Conservation (phyloP, 2,329 filamentous ascomycete genomes). For the Blastomyces parvus region DNA sequence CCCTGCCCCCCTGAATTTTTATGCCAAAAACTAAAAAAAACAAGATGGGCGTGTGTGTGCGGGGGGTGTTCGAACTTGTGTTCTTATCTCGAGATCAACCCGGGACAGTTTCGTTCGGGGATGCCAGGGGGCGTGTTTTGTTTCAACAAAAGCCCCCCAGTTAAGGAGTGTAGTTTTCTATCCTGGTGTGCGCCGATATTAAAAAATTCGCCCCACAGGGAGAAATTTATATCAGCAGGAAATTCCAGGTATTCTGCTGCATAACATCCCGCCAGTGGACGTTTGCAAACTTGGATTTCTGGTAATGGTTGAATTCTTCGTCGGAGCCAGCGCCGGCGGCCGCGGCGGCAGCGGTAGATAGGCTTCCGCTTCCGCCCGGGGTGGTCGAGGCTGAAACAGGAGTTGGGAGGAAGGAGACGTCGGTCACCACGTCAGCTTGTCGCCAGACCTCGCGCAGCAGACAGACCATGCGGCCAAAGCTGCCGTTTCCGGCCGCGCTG, state of each 20-base stretch:
- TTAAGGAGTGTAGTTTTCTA: neutral
- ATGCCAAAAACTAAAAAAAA: too few relatives aligned
- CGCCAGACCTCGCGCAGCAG: constrained; percentile 76
- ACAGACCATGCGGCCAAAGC: constrained; percentile 71
- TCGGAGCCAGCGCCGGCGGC: neutral
- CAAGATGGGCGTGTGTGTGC: too few relatives aligned
- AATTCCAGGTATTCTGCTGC: constrained; percentile 82
- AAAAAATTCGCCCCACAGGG: neutral
- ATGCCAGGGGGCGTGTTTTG: neutral
- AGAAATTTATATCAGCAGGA: constrained; percentile 62
- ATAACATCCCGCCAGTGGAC: constrained; percentile 92
- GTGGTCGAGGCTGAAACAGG: constrained; percentile 6
- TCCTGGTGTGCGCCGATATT: too few relatives aligned
- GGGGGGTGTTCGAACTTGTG: too few relatives aligned
- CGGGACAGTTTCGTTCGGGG: neutral
- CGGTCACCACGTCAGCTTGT: constrained; percentile 48
- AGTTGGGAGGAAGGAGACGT: constrained; percentile 6
- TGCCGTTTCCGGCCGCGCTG: constrained; percentile 68
- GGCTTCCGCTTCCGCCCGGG: constrained; percentile 1
- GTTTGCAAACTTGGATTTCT: constrained; percentile 22
- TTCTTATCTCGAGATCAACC: constrained; percentile 9
- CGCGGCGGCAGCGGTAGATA: neutral
- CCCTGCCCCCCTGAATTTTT: too few relatives aligned
- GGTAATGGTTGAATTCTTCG: constrained; percentile 4
- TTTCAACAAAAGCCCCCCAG: neutral